phyloP scores from a whole-genome alignment of 23 red algal species.

The Cyanidioschyzon merolae region DNA sequence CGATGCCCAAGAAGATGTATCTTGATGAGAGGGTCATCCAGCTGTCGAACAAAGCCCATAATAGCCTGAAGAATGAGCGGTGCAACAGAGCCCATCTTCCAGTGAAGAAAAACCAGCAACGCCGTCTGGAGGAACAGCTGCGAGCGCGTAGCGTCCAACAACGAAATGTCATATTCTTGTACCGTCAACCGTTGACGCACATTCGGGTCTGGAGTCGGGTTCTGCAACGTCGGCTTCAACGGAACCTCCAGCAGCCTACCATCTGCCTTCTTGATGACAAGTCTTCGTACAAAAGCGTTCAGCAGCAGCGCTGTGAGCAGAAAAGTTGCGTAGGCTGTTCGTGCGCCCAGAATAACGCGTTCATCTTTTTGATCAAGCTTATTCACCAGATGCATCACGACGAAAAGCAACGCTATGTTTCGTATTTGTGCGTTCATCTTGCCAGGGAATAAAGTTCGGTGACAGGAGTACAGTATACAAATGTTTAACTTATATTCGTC shows the following conservation, averaged over 20 bases:
- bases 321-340: slow-evolving; percentile 4
- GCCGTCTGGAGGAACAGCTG: slow-evolving; percentile 40
- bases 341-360: slow-evolving; percentile 3
- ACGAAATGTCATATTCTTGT: slow-evolving; percentile 58
- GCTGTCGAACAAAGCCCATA: slow-evolving; percentile 39
- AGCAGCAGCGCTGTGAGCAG: neutral
- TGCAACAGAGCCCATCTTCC: slow-evolving; percentile 60
- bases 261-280: neutral
- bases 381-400: neutral
- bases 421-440: slow-evolving; percentile 7
- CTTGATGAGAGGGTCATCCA: slow-evolving; percentile 62
- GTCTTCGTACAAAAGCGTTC: neutral
- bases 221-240: neutral
- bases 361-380: slow-evolving; percentile 1
- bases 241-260: neutral
- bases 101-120: slow-evolving; percentile 61
- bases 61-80: slow-evolving; percentile 53
- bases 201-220: neutral
- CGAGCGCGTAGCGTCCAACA: slow-evolving; percentile 36
- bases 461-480: too few species aligned
- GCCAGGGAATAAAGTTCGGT: too few species aligned
- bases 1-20: slow-evolving; percentile 15
- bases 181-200: slow-evolving; percentile 38
- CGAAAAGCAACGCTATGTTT: slow-evolving; percentile 5
- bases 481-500: too few species aligned